Evolutionary conservation across 2,329 filamentous ascomycete species (phyloP), one percentile per base, ranked within the genome.

Genomic region (Phoma sp.): DNA sequence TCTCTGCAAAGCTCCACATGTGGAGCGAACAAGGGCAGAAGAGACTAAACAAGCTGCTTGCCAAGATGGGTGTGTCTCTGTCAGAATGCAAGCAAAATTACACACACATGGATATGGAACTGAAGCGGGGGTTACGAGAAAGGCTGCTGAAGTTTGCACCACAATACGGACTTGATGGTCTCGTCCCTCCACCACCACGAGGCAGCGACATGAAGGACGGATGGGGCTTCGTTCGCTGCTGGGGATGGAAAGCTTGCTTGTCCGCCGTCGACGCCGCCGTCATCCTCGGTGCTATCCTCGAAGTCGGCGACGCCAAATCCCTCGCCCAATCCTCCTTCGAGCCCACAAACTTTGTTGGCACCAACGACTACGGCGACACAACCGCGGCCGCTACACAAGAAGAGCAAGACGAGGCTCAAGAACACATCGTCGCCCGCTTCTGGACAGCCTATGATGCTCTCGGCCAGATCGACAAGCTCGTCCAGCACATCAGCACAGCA

Each of bases 101-200:
- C 72, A 91, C 92, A 0, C 95, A 99, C 74, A 98, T 99, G 93
- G 93, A 98, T 75, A 96, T 97, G 87, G 88, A 96, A 75, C 80
- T 99, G 30, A 99, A 98, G 77, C 88, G 91, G 4, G 90, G 91
- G 27, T 78, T 98, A 27, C 87, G 93, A 37, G 86, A 90, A 42
- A 91, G 96, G 55, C 82, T 99, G 1, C 82, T 97, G 18, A 93
- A 93, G 67, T 98, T 96, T 70, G 93, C 93, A 0, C 91, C 91
- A 1, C 82, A 96, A 57, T 99, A 98, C 74, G 95, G 96, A 25
- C 83, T 99, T 1, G 93, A 98, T 61, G 95, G 93, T 46, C 86
- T 99, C 68, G 92, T 99, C 0, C 93, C 93, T 1, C 86, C 88
- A 4, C 66, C 66, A 27, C 68, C 70, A 39, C 87, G 86, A 60